Conservation (phyloP, 176 grass and related monocot genomes). For the Cocos nucifera region DNA sequence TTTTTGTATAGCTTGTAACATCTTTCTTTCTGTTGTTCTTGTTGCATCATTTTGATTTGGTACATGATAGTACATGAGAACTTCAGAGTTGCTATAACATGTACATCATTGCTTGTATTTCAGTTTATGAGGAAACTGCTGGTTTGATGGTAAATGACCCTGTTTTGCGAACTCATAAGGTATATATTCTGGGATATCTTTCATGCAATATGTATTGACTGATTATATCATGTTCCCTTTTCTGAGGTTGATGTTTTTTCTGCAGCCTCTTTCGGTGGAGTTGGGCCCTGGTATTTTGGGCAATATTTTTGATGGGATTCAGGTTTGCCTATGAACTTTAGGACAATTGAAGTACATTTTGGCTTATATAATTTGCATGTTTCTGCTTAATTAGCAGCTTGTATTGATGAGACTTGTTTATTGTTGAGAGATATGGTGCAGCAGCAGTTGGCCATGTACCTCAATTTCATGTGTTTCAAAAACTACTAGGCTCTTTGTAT, state of each 20-base stretch:
- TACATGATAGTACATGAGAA: too few relatives aligned
- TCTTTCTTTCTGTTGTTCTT: not conserved
- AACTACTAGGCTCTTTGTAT: too few relatives aligned
- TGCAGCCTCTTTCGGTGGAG: slow-evolving; percentile 39
- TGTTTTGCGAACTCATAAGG: slow-evolving; percentile 49
- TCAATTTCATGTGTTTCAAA: too few relatives aligned
- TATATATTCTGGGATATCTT: not conserved
- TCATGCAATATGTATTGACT: not conserved
- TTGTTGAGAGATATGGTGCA: too few relatives aligned
- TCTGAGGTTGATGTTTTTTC: not conserved
- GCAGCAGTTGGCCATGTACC: too few relatives aligned
- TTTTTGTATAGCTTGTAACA: not conserved
- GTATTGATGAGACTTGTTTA: too few relatives aligned
- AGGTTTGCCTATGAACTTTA: not conserved
- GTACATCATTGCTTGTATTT: not conserved
- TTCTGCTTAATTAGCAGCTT: not conserved
- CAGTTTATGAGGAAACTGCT: slow-evolving; percentile 62
- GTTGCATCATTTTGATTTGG: not conserved
- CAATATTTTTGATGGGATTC: not conserved
- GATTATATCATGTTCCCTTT: not conserved
- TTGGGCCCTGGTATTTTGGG: slow-evolving; percentile 28
- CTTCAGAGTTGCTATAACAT: too few relatives aligned
- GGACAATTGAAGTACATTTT: not conserved
- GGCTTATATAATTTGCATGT: not conserved
- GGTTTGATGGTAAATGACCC: slow-evolving; percentile 58